Base-by-base conservation (phyloP, 495 filamentous ascomycete genomes). In the Lasiosphaeria hispida region DNA sequence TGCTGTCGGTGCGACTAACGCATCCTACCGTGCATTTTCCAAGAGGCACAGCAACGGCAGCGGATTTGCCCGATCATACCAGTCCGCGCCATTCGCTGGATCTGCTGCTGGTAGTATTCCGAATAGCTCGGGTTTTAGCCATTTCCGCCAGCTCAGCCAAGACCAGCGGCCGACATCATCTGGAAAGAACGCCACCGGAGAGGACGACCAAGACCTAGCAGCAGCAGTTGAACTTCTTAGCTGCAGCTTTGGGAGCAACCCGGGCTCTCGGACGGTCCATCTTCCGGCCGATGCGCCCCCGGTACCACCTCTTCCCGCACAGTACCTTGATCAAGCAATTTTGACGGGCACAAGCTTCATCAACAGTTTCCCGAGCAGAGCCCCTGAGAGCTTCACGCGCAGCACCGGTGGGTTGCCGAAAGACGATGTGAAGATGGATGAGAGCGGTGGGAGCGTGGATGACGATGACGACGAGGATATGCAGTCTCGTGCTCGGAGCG, bases 141-240 rank as follows among this genome's bases (percentile, higher is more conserved):
- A 87, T 62, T 76, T 77, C 66, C 83, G 85, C 53, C 80, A 82
- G 39, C 69, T 64, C 18, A 83, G 80, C 65, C 71, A 77, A 44
- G 80, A 83, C 52, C 77, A 78, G 71, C 73, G 87, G 70, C 79
- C 88, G 59, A 70, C 80, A 70, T 80, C 87, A 55, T 77, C 87
- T 53, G 76, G 88, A 55, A 68, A 73, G 60, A 85, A 83, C 52
- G 80, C 82, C 37, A 84, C 82, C 3, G 78, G 80, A 33, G 71
- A 85, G 58, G 93, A 96, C 55, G 90, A 93, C 64, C 86, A 83
- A 33, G 86, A 87, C 58, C 79, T 98, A 55, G 94, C 92, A 7
- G 93, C 94, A 4, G 93, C 93, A 4, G 90, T 96, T 39, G 91
- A 93, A 60, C 75, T 96, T 59, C 75, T 91, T 23, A 89, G 87